phyloP scores from a whole-genome alignment of 2,329 filamentous ascomycete genomes.

The Thelonectria rubi region DNA sequence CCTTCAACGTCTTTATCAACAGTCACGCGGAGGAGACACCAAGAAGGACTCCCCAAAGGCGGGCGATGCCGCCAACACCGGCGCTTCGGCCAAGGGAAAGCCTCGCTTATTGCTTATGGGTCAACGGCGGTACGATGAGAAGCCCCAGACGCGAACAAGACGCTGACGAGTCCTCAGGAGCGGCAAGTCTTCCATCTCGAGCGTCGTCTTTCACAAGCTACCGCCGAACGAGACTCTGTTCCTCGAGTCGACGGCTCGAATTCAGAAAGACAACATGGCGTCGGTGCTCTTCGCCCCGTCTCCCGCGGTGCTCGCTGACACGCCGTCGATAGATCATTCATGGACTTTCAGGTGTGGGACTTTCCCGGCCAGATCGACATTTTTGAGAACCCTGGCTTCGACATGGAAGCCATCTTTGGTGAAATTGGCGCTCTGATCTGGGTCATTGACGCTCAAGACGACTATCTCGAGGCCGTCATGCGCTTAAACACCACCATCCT shows the following conservation, averaged over 20 bases:
- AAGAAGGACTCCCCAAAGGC: constrained; percentile 59
- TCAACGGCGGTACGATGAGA: constrained; percentile 77
- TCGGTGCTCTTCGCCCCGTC: constrained; percentile 57
- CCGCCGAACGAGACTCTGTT: constrained; percentile 96
- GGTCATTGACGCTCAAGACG: constrained; percentile 98
- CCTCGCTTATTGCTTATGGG: constrained; percentile 94
- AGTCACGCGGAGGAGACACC: constrained; percentile 64
- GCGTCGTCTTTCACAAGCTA: constrained; percentile 98
- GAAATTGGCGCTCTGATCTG: constrained; percentile 95
- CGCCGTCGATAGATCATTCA: constrained; percentile 77
- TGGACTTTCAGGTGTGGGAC: constrained; percentile 99
- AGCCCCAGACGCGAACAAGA: background rate
- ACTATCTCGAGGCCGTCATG: constrained; percentile 91
- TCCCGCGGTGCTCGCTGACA: constrained; percentile 19
- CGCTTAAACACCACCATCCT: constrained; percentile 90
- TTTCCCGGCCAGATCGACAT: constrained; percentile 92
- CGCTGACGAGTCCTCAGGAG: constrained; percentile 67
- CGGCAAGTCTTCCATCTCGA: constrained; percentile 97
- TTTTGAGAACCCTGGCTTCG: constrained; percentile 87
- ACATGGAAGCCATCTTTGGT: constrained; percentile 92
- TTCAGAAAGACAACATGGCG: constrained; percentile 96
- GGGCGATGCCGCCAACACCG: constrained; percentile 49
- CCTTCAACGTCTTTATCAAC: constrained; percentile 69
- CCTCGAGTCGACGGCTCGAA: constrained; percentile 91
- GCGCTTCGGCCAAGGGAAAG: constrained; percentile 69